Evolutionary conservation across 2,329 filamentous ascomycete genomes (phyloP).

Genomic region (Penicillium sp.): DNA sequence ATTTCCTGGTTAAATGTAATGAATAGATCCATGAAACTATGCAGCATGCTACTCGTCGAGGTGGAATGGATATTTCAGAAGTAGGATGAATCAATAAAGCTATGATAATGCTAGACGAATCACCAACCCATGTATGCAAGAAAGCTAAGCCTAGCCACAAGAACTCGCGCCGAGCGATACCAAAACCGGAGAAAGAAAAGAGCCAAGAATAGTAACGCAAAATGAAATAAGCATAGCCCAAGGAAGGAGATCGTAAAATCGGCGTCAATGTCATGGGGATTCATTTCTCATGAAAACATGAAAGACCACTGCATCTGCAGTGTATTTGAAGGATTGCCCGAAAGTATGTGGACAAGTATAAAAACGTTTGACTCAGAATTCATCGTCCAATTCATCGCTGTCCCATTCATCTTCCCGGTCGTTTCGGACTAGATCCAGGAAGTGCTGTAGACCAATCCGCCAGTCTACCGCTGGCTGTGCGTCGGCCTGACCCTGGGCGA

Average conservation of each 20-base stretch:
- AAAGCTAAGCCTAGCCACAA: too few relatives aligned
- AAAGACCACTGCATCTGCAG: too few relatives aligned
- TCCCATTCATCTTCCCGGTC: conserved; percentile 60
- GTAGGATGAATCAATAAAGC: too few relatives aligned
- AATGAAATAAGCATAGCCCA: background rate
- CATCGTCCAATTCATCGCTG: conserved; percentile 55
- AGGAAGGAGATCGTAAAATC: background rate
- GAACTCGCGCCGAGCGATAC: too few relatives aligned
- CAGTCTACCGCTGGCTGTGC: conserved; percentile 8
- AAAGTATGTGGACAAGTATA: too few relatives aligned
- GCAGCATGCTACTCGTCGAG: too few relatives aligned
- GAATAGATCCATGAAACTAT: too few relatives aligned
- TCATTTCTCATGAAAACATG: conserved; percentile 6
- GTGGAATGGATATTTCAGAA: too few relatives aligned
- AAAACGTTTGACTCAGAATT: conserved; percentile 20
- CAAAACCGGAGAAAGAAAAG: background rate
- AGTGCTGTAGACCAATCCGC: conserved; percentile 48
- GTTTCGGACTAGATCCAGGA: conserved; percentile 51
- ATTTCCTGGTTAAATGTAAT: too few relatives aligned
- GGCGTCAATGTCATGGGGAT: conserved; percentile 1
- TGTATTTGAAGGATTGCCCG: too few relatives aligned
- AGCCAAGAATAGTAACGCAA: background rate
- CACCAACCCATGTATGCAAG: too few relatives aligned
- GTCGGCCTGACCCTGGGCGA: background rate
- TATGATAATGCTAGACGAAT: too few relatives aligned